Percentiles rank a stretch among this genome's conserved stretches.
These are phyloP conservation scores for Vigna nakashimae DNA, from an alignment of 306 rosid genomes.

Conservation along the genomic window DNA sequence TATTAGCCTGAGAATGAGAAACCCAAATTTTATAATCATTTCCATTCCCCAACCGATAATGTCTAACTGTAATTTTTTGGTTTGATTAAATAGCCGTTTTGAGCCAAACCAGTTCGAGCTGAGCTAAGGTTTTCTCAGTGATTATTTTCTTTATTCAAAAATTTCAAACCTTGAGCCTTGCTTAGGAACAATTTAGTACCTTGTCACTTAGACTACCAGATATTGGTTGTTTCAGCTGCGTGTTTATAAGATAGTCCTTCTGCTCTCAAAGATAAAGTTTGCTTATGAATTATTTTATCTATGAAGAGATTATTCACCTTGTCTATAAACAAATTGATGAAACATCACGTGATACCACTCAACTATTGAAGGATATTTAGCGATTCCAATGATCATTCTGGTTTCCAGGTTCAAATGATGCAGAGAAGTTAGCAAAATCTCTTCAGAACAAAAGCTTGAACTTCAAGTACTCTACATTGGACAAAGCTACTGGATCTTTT, in stretches of 20 bases:
- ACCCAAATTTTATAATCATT: not conserved
- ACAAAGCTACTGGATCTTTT: conserved; percentile 83
- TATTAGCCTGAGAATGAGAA: conserved; percentile 25
- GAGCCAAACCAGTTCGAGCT: not conserved
- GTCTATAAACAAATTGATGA: conserved; percentile 19
- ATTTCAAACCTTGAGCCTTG: conserved; percentile 3
- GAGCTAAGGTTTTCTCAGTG: not conserved
- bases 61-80: not conserved
- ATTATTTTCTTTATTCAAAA: not conserved
- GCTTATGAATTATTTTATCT: not conserved
- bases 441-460: conserved; percentile 78
- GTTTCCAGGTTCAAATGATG: conserved; percentile 70
- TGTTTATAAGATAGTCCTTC: not conserved
- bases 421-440: conserved; percentile 65
- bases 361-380: conserved; percentile 8
- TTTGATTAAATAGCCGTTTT: not conserved
- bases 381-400: conserved; percentile 30
- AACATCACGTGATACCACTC: conserved; percentile 1
- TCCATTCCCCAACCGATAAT: not conserved
- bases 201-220: not conserved
- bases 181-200: not conserved
- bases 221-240: not conserved
- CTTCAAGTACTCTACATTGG: conserved; percentile 88
- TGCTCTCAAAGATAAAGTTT: conserved; percentile 9
- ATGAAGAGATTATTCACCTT: not conserved